Percentiles rank a stretch among this genome's conserved stretches.
These are phyloP conservation scores for Talaromyces sp. DNA, from an alignment of 2,329 filamentous ascomycete species.

Conservation along the genomic window DNA sequence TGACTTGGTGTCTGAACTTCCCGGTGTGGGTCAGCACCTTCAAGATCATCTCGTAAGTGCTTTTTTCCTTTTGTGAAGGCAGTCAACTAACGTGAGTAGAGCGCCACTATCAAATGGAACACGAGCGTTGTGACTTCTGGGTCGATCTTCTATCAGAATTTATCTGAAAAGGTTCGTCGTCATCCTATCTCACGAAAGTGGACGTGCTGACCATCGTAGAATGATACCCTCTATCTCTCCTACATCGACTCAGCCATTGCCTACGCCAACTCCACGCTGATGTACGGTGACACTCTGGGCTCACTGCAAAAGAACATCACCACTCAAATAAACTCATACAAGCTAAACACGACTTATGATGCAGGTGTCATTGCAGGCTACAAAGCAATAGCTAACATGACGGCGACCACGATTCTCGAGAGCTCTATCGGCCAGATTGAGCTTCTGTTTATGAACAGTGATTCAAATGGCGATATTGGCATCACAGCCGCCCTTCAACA, in stretches of 20 bases:
- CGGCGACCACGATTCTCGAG: slow-evolving; percentile 25
- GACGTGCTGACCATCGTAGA: slow-evolving; percentile 20
- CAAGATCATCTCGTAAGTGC: slow-evolving; percentile 46
- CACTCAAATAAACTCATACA: slow-evolving; percentile 19
- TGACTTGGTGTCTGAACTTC: slow-evolving; percentile 44
- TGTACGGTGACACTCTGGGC: slow-evolving; percentile 22
- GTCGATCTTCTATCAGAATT: slow-evolving; percentile 27
- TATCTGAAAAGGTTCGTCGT: slow-evolving; percentile 26
- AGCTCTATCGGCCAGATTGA: slow-evolving; percentile 27
- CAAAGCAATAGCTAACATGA: slow-evolving; percentile 29
- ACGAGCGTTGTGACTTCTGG: slow-evolving; percentile 30
- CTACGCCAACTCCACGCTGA: slow-evolving; percentile 25
- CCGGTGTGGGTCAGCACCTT: slow-evolving; percentile 50
- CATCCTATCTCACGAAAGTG: not conserved
- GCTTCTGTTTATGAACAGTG: slow-evolving; percentile 31
- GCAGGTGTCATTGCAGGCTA: slow-evolving; percentile 26
- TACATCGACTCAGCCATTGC: slow-evolving; percentile 30
- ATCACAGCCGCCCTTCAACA: slow-evolving; percentile 30
- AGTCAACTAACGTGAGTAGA: slow-evolving; percentile 21
- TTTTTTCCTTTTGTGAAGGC: not conserved
- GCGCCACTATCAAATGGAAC: slow-evolving; percentile 30
- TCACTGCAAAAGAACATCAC: slow-evolving; percentile 21
- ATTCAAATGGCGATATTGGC: slow-evolving; percentile 26
- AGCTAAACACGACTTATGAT: slow-evolving; percentile 27
- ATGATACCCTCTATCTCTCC: slow-evolving; percentile 26